Evolutionary conservation across 257 asterid species (phyloP).

Genomic region (Scutellaria minor): DNA sequence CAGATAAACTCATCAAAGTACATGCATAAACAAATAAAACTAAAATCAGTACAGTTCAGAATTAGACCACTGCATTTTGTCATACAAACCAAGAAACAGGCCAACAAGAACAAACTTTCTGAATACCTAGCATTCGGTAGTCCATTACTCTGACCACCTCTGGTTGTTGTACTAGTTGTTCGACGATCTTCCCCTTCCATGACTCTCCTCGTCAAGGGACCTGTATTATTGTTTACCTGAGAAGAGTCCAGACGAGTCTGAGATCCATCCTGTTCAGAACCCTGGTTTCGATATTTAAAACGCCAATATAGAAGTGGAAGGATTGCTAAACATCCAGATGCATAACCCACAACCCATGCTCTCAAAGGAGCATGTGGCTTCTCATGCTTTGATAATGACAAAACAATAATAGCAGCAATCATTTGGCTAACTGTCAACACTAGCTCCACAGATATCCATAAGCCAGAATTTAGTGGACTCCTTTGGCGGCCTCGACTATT

Average conservation of each 20-base stretch:
- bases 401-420: conserved; percentile 74
- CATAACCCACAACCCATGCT: conserved; percentile 89
- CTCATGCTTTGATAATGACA: conserved; percentile 77
- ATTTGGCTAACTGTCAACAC: conserved; percentile 84
- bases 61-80: conserved; percentile 10
- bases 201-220: conserved; percentile 53
- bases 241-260: conserved; percentile 55
- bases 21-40: conserved; percentile 8
- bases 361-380: conserved; percentile 80
- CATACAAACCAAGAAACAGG: conserved; percentile 1
- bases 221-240: conserved; percentile 48
- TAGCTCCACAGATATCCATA: conserved; percentile 89
- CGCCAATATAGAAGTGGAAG: conserved; percentile 96
- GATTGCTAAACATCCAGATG: conserved; percentile 78
- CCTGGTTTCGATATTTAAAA: conserved; percentile 69
- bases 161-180: conserved; percentile 48
- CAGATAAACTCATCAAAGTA: background rate
- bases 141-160: conserved; percentile 51
- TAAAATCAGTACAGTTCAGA: background rate
- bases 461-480: conserved; percentile 84
- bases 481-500: conserved; percentile 70
- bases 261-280: conserved; percentile 66
- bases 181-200: conserved; percentile 61
- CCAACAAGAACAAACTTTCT: conserved; percentile 7
- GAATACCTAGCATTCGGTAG: conserved; percentile 64